These are phyloP conservation scores for Penicillium fuscoglaucum DNA, from an alignment of 2,329 filamentous ascomycete species.

Conservation along the genomic window DNA sequence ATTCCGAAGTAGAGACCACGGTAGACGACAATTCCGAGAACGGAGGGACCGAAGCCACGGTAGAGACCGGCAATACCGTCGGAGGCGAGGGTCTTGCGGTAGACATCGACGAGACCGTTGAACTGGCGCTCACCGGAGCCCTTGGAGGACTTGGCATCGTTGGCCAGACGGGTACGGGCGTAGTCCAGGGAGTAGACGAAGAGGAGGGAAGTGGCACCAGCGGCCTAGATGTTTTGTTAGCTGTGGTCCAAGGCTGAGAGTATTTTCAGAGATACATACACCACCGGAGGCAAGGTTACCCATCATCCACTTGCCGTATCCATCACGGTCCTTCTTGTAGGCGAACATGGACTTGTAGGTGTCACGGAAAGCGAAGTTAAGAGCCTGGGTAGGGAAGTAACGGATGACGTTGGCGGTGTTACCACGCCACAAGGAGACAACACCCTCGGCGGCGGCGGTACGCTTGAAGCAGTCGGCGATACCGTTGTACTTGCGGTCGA, in stretches of 20 bases:
- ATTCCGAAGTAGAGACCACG: slow-evolving; percentile 99
- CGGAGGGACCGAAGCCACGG: slow-evolving; percentile 99
- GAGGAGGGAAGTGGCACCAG: slow-evolving; percentile 98
- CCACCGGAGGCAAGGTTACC: slow-evolving; percentile 99
- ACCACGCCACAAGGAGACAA: slow-evolving; percentile 95
- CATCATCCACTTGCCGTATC: slow-evolving; percentile 97
- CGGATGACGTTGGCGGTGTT: slow-evolving; percentile 99
- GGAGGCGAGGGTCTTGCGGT: slow-evolving; percentile 99
- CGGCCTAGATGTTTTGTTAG: slow-evolving; percentile 58
- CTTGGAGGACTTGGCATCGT: slow-evolving; percentile 99
- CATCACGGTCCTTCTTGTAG: slow-evolving; percentile 99
- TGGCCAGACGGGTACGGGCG: slow-evolving; percentile 99
- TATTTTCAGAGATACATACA: slow-evolving; percentile 62
- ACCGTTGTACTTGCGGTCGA: slow-evolving; percentile 93
- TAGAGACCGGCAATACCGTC: slow-evolving; percentile 99
- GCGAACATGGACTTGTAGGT: slow-evolving; percentile 99
- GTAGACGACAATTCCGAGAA: slow-evolving; percentile 99
- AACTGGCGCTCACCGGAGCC: slow-evolving; percentile 96
- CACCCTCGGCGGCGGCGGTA: slow-evolving; percentile 86
- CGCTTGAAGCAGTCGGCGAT: slow-evolving; percentile 94
- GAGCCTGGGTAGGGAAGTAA: slow-evolving; percentile 99
- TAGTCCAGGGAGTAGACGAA: slow-evolving; percentile 99
- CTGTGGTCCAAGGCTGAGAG: background rate
- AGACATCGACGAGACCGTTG: slow-evolving; percentile 99
- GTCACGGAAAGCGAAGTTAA: slow-evolving; percentile 99